These are phyloP conservation scores for Fabrea salina DNA, from an alignment of 169 alveolate genomes.

Conservation along the genomic window DNA sequence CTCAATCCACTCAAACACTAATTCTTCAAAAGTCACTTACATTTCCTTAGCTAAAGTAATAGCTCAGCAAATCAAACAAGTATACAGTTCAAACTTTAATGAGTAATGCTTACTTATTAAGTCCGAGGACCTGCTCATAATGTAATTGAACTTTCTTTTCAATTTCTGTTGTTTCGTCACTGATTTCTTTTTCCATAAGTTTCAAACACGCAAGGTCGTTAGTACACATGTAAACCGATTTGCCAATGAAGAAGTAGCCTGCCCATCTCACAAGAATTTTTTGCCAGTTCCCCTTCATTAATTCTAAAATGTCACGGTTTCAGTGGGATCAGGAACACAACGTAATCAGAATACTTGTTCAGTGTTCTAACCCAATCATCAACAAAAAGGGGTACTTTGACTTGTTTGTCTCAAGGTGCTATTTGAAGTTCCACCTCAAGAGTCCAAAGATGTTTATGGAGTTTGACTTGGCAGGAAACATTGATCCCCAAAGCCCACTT, in stretches of 20 bases:
- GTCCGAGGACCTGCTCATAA: too few species aligned
- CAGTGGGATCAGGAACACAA: slow-evolving; percentile 20
- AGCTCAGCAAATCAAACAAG: not conserved
- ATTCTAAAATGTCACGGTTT: slow-evolving; percentile 4
- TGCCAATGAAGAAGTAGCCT: too few species aligned
- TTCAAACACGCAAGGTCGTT: too few species aligned
- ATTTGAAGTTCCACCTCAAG: slow-evolving; percentile 25
- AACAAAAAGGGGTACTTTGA: slow-evolving; percentile 25
- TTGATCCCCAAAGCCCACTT: not conserved
- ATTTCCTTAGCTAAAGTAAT: not conserved
- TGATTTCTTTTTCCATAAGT: too few species aligned
- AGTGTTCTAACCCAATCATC: slow-evolving; percentile 9
- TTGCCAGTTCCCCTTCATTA: too few species aligned
- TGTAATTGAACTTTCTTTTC: too few species aligned
- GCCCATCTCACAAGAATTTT: too few species aligned
- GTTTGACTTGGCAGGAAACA: not conserved
- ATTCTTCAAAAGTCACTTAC: not conserved
- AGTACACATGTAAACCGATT: too few species aligned
- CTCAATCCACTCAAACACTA: not conserved
- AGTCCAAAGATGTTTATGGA: slow-evolving; percentile 18
- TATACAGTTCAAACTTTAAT: too few species aligned
- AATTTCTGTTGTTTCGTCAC: too few species aligned
- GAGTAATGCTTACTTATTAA: too few species aligned
- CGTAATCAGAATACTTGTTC: not conserved
- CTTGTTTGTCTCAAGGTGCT: not conserved